Evolutionary conservation across 2,329 filamentous ascomycete species (phyloP).

Genomic region (Penicillium hesseltinei): DNA sequence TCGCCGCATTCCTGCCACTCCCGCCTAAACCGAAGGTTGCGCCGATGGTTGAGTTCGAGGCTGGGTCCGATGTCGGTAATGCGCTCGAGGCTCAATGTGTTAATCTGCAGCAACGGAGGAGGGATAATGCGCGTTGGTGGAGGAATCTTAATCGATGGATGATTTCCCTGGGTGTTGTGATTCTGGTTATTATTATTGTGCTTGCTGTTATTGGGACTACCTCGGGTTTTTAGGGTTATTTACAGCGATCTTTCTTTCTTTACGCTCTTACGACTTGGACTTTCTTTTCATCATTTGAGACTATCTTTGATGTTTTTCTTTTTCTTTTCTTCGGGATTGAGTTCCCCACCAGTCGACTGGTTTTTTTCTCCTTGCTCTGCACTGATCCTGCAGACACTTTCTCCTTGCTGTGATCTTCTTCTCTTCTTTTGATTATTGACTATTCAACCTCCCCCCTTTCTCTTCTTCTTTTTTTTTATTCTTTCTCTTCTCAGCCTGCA

Average conservation of each 20-base stretch:
- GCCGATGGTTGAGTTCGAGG: conserved; percentile 49
- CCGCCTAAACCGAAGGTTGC: conserved; percentile 55
- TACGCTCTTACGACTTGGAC: conserved; percentile 15
- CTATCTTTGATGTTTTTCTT: not conserved
- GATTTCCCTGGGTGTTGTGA: conserved; percentile 55
- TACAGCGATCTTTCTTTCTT: conserved; percentile 3
- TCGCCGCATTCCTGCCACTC: conserved; percentile 71
- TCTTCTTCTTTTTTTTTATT: not conserved
- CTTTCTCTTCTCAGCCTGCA: not conserved
- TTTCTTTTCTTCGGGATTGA: conserved; percentile 8
- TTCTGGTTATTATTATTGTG: conserved; percentile 51
- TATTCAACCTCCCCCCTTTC: not conserved
- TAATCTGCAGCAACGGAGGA: conserved; percentile 49
- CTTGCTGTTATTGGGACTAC: conserved; percentile 35
- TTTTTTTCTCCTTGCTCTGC: not conserved
- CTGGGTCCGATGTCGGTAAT: conserved; percentile 39
- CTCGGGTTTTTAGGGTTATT: conserved; percentile 29
- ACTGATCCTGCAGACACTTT: not conserved
- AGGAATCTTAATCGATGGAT: conserved; percentile 62
- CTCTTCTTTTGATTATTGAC: not conserved
- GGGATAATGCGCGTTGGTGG: conserved; percentile 64
- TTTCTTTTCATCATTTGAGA: not conserved
- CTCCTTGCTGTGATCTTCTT: not conserved
- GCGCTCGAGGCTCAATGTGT: conserved; percentile 47
- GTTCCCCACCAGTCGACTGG: conserved; percentile 1